Base-by-base conservation (phyloP, 306 rosid genomes). In the Pueraria montana region DNA sequence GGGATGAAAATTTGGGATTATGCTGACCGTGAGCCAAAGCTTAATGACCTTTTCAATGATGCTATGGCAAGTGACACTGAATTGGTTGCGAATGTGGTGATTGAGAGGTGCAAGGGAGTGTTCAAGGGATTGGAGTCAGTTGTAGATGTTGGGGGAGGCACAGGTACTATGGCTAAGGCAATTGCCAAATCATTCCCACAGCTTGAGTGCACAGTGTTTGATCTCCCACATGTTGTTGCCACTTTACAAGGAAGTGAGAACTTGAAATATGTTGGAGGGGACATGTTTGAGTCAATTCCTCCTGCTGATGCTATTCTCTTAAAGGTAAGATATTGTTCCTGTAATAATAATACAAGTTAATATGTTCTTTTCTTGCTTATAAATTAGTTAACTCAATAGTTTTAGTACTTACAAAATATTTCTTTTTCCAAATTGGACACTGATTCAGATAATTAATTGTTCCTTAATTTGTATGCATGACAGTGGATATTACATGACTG, bases 401-500 rank as follows among this genome's bases (percentile, higher is more conserved):
- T 52, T 50, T 4, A 50, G 21, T 5, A 50, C 21, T 16, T 16
- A 17, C 4, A 17, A 4, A 5, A 27, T 27, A 27, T 27, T 27
- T 27, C 3, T 12, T 46, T 3, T 46, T 46, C 6, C 52, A 46
- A 45, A 12, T 3, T 17, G 21, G 2, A 10, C 63, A 7, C 27
- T 56, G 13, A 20, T 52, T 53, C 4, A 8, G 4, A 18, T 8
- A 53, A 5, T 53, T 20, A 53, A 40, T 50, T 53, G 24, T 53
- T 53, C 14, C 30, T 58, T n/a, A n/a, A n/a, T n/a, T 21, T 36
- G 34, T 9, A 23, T 53, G 61, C 38, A 20, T 10, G 45, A 34
- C 82, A 88, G 93, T 86, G 86, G 84, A 82, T 88, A 32, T 27
- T 90, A n/a, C 91, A 90, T 16, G 84, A 88, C 59, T 88, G 93